Evolutionary conservation across 805 yeast species (phyloP), one percentile per base, ranked within the genome.

Genomic region (Komagataella phaffii): DNA sequence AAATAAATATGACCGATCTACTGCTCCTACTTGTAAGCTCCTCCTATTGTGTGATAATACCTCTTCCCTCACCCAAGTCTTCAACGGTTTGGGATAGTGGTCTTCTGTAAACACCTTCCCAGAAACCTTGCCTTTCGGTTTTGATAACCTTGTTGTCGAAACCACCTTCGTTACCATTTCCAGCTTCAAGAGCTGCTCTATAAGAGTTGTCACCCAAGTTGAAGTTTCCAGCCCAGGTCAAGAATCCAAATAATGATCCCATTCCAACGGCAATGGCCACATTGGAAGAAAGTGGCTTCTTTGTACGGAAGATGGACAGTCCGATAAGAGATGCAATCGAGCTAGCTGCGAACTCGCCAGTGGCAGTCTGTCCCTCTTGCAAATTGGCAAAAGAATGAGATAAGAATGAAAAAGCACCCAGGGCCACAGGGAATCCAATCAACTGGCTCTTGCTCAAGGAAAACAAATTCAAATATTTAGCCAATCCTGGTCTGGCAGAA

Each of bases 101-200:
- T 61, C 86, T 78, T 73, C 96, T 82, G 70, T 81, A 78, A 63
- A 80, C 79, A 44, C 82, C 81, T 56, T 86, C 91, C 89, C 89
- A 88, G 69, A 85, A 85, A 44, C 81, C 81, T 61, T 78, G 83
- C 53, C 63, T 70, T 54, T 67, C 65, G 47, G 67, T 66, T 50
- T 63, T 64, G 49, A 64, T 71, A 50, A 70, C 58, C 18, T 67
- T 67, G 53, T 64, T 64, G 53, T 64, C 64, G 30, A 61, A 55
- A 59, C 67, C 56, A 68, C 66, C 67, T 66, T 73, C 73, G 45
- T 67, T 61, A 43, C 66, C 69, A 57, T 67, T 68, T 44, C 65
- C 72, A 46, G 64, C 65, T 53, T 70, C 66, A 55, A 55, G 61
- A 62, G 63, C 67, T 61, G 71, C 69, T 3, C 73, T 72, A 49